phyloP scores from a whole-genome alignment of 2,329 filamentous ascomycete species.

The Cladosporium sp. region DNA sequence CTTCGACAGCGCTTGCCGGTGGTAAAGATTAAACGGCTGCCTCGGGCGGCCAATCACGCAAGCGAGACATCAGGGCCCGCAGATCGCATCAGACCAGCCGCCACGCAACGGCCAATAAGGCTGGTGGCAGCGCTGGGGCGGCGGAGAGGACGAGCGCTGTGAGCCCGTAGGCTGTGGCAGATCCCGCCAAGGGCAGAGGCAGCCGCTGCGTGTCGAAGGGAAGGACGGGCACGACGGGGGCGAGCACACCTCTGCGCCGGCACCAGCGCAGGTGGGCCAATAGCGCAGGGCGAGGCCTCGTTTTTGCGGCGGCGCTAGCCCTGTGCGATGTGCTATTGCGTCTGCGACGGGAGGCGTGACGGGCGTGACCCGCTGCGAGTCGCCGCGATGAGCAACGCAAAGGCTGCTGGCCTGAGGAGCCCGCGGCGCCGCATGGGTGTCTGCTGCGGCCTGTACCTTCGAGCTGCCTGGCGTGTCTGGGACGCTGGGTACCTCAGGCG shows the following conservation, averaged over 20 bases:
- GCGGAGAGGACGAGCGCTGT: too few species aligned
- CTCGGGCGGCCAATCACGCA: conserved; percentile 2
- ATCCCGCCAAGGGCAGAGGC: conserved; percentile 1
- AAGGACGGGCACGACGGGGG: not conserved
- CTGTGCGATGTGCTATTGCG: not conserved
- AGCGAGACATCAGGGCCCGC: not conserved
- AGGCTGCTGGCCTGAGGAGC: not conserved
- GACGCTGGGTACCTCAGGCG: not conserved
- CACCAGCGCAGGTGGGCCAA: not conserved
- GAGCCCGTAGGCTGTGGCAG: not conserved
- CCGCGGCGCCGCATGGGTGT: not conserved
- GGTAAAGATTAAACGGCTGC: conserved; percentile 9
- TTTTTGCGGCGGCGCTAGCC: conserved; percentile 1
- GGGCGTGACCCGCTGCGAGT: conserved; percentile 2
- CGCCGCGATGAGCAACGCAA: not conserved
- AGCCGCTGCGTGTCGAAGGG: too few species aligned
- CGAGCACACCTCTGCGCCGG: not conserved
- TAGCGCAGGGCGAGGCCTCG: conserved; percentile 3
- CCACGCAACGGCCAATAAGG: conserved; percentile 8
- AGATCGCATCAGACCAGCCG: not conserved
- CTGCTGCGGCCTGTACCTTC: too few species aligned
- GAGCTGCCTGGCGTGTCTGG: not conserved
- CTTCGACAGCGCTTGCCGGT: conserved; percentile 7
- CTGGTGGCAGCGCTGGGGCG: conserved; percentile 1
- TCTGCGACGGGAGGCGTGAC: not conserved